Conservation (phyloP, 2,329 filamentous ascomycete species). For the Xylaria sp. region DNA sequence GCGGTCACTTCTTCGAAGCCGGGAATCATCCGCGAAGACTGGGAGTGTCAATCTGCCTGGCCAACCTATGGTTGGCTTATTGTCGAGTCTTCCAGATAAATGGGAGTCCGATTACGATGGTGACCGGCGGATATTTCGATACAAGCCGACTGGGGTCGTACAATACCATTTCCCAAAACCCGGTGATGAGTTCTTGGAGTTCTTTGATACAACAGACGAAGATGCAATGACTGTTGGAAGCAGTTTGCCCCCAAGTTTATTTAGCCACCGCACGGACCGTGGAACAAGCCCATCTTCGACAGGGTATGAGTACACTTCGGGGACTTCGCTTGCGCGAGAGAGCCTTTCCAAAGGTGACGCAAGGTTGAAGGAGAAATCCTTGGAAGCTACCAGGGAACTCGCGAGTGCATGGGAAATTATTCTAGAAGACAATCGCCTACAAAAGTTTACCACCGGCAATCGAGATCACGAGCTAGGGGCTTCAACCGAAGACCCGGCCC, state of each 20-base stretch:
- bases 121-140: slow-evolving; percentile 66
- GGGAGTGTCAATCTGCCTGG: background rate
- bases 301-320: background rate
- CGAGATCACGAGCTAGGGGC: no score
- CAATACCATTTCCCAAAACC: slow-evolving; percentile 67
- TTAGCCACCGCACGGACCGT: slow-evolving; percentile 20
- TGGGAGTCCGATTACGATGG: slow-evolving; percentile 70
- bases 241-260: slow-evolving; percentile 25
- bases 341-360: background rate
- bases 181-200: slow-evolving; percentile 67
- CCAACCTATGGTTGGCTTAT: background rate
- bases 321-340: background rate
- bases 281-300: slow-evolving; percentile 17
- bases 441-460: background rate
- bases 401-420: slow-evolving; percentile 26
- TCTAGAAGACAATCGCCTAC: slow-evolving; percentile 20
- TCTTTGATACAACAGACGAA: slow-evolving; percentile 44
- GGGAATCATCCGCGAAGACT: background rate
- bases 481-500: background rate
- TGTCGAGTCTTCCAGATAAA: slow-evolving; percentile 57
- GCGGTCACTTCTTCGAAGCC: slow-evolving; percentile 3
- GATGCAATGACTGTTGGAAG: slow-evolving; percentile 26
- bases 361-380: slow-evolving; percentile 1
- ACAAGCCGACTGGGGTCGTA: slow-evolving; percentile 62
- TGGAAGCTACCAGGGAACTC: slow-evolving; percentile 7